Base-by-base conservation (phyloP, 2,329 filamentous ascomycete genomes). In the Uncinocarpus reesii region DNA sequence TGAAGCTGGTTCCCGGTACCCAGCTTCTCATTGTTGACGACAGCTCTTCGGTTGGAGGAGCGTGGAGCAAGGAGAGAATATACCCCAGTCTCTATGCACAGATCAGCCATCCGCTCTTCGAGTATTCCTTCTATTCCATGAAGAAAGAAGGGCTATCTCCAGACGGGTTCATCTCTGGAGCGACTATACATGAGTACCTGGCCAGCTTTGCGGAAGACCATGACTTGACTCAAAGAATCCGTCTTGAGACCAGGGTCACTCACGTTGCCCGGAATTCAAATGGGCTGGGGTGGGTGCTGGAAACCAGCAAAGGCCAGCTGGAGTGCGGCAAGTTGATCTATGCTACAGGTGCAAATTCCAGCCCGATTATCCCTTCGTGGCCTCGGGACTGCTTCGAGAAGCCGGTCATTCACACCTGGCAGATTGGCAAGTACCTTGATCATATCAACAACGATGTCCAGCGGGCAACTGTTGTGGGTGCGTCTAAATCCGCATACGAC, bases 401-500 rank as follows among this genome's bases (percentile, higher is more conserved):
- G 16, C 29, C 43, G 13, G 32, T 46, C 20, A 37, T 35, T 23
- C 43, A 46, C 16, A 32, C 43, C 10, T 18, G 21, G 15, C 15
- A 35, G 10, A 35, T 46, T 26, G 43, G 29, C 15, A 6, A 20
- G 20, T 20, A 37, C 21, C 35, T 37, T 20, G 15, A 8, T 23
- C 15, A 21, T 13, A 18, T 32, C 16, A 13, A 46, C 10, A 7
- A 24, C 7, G 5, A 34, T 34, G 23, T 37, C 16, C 42, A 55
- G 13, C 47, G 55, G 2, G 62, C 54, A 1, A 56, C 57, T 5
- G 63, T 67, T 2, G 49, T 64, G 2, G 63, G 63, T 4, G 61
- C 54, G 1, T 57, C 63, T 2, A 65, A 66, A 52, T 65, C 62
- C 2, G 55, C 62, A 1, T 66, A 59, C 48, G 64, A 66, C 43